A percentile compares a stretch with the other conserved stretches of the same genome.
phyloP scores from a whole-genome alignment of 1,284 basidiomycete genomes.

The Pseudozyma tsukubaensis region DNA sequence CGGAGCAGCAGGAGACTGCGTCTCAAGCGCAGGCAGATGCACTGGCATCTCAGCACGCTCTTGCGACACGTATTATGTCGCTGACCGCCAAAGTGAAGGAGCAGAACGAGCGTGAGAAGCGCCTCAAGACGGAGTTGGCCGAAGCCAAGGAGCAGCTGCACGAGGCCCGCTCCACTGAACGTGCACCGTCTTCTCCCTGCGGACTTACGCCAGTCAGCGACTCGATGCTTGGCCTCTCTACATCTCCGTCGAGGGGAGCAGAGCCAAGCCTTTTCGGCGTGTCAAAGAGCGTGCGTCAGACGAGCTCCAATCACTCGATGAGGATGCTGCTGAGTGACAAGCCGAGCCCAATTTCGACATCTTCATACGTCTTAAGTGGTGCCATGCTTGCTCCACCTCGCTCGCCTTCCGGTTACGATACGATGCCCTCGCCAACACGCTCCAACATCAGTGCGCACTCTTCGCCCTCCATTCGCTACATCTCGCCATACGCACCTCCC shows the following conservation, averaged over 20 bases:
- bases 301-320: constrained; percentile 15
- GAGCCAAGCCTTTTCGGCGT: constrained; percentile 9
- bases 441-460: constrained; percentile 30
- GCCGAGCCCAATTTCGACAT: constrained; percentile 12
- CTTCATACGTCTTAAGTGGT: not conserved
- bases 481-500: constrained; percentile 28
- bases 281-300: constrained; percentile 1
- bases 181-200: constrained; percentile 21
- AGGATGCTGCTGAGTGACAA: constrained; percentile 22
- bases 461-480: constrained; percentile 47
- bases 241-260: constrained; percentile 14
- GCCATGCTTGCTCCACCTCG: constrained; percentile 34
- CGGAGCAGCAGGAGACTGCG: constrained; percentile 6
- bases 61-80: constrained; percentile 18
- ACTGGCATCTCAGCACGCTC: constrained; percentile 22
- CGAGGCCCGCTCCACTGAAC: constrained; percentile 8
- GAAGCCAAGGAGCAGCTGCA: constrained; percentile 32
- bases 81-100: constrained; percentile 32
- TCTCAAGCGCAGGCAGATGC: constrained; percentile 14
- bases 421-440: constrained; percentile 35
- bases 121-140: constrained; percentile 23
- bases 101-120: constrained; percentile 22
- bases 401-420: constrained; percentile 29
- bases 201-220: constrained; percentile 20
- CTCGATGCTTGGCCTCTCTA: constrained; percentile 41